Conservation (phyloP, 768 basidiomycete genomes). For the Trametes coccinea region DNA sequence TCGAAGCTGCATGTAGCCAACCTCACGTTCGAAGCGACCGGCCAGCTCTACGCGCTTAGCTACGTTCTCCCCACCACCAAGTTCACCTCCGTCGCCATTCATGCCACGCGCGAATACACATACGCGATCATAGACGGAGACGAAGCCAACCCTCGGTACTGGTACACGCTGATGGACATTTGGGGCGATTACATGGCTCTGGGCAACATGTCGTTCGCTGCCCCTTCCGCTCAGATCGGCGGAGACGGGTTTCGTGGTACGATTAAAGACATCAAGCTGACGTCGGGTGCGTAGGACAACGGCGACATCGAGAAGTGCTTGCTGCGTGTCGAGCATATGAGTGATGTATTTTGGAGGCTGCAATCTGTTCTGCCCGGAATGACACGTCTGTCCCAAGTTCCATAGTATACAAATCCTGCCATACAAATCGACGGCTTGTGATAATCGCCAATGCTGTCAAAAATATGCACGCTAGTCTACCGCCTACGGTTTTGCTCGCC, state of each 20-base stretch:
- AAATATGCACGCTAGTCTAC: too few species aligned
- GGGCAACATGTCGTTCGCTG: conserved; percentile 48
- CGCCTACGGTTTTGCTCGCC: neutral
- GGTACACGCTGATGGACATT: conserved; percentile 40
- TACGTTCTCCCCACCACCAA: conserved; percentile 31
- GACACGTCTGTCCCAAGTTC: neutral
- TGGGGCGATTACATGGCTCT: conserved; percentile 41
- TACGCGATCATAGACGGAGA: conserved; percentile 35
- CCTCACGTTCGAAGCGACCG: conserved; percentile 42
- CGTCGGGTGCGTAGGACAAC: conserved; percentile 11
- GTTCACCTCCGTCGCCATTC: conserved; percentile 40
- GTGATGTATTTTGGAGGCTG: too few species aligned
- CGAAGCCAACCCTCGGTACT: conserved; percentile 31
- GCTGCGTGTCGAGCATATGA: neutral
- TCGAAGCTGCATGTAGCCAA: conserved; percentile 38
- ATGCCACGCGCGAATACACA: conserved; percentile 39
- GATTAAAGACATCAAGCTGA: conserved; percentile 31
- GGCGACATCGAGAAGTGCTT: neutral
- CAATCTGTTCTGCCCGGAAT: too few species aligned
- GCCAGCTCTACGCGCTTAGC: conserved; percentile 38
- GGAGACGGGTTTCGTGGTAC: conserved; percentile 36
- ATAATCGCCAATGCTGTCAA: too few species aligned
- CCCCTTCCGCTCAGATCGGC: conserved; percentile 40
- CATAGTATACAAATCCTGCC: neutral
- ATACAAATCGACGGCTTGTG: neutral